Evolutionary conservation across 805 yeast species (phyloP).

Genomic region (Metschnikowia cubensis): DNA sequence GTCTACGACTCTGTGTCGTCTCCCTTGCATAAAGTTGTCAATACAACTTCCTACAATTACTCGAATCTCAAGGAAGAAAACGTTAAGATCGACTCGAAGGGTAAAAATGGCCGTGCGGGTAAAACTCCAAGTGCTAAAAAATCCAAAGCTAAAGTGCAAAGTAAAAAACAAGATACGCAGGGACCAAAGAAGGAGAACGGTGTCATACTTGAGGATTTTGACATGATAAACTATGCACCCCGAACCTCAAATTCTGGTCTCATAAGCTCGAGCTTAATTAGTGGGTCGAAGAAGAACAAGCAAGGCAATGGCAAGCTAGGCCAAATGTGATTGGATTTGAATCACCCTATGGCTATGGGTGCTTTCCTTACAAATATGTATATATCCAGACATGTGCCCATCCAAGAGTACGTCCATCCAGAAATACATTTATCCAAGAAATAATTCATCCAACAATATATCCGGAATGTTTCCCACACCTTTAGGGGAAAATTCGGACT

Average conservation of each 20-base stretch:
- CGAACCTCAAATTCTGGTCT: conserved; percentile 10
- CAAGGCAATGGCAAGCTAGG: neutral
- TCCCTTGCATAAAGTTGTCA: conserved; percentile 13
- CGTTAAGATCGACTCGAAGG: neutral
- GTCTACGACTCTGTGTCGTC: conserved; percentile 9
- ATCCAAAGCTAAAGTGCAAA: neutral
- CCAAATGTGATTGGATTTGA: neutral
- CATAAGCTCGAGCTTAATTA: conserved; percentile 8
- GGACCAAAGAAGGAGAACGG: conserved; percentile 7
- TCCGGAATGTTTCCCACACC: too few species aligned
- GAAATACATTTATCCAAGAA: too few species aligned
- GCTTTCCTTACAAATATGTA: too few species aligned
- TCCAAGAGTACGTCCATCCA: too few species aligned
- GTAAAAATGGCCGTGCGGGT: neutral
- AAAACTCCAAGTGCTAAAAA: neutral
- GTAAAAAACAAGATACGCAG: neutral
- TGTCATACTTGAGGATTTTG: conserved; percentile 15
- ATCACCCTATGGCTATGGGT: too few species aligned
- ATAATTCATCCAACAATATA: too few species aligned
- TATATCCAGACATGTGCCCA: too few species aligned
- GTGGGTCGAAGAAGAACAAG: conserved; percentile 1
- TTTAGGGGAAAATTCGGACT: too few species aligned
- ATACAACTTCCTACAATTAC: conserved; percentile 16
- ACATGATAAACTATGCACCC: conserved; percentile 16
- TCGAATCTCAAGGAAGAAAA: conserved; percentile 3